These are phyloP conservation scores for Blastobotrys chiropterorum DNA, from an alignment of 805 yeast species.

Conservation along the genomic window DNA sequence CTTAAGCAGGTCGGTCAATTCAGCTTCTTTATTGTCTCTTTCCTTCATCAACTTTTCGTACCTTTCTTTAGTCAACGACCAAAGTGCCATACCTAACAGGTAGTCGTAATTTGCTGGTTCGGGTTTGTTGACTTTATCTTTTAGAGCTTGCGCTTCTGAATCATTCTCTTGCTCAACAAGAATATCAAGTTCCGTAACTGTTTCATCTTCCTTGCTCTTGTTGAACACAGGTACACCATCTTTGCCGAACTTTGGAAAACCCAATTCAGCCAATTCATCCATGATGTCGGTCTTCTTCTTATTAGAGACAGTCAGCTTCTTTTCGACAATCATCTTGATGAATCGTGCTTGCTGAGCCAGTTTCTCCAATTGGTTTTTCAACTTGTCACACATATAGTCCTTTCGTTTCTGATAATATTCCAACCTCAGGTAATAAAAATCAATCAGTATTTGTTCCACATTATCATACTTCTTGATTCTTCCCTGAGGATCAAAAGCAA, in stretches of 20 bases:
- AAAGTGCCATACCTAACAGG: slow-evolving; percentile 82
- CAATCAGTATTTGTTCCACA: slow-evolving; percentile 71
- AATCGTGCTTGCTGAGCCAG: slow-evolving; percentile 82
- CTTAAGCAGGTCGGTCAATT: slow-evolving; percentile 57
- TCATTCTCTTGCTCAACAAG: slow-evolving; percentile 35
- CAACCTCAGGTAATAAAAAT: slow-evolving; percentile 78
- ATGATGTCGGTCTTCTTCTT: slow-evolving; percentile 62
- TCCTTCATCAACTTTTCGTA: slow-evolving; percentile 75
- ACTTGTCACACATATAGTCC: slow-evolving; percentile 61
- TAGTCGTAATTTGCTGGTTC: slow-evolving; percentile 72
- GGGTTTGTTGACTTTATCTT: slow-evolving; percentile 36
- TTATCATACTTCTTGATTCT: slow-evolving; percentile 75
- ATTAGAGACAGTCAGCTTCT: slow-evolving; percentile 63
- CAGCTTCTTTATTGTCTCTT: slow-evolving; percentile 63
- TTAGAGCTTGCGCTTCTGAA: slow-evolving; percentile 27
- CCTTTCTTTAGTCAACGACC: slow-evolving; percentile 88
- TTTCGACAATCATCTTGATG: slow-evolving; percentile 81
- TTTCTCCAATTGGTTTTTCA: slow-evolving; percentile 69
- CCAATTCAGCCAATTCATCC: slow-evolving; percentile 51
- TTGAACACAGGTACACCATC: slow-evolving; percentile 54
- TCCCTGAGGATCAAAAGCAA: slow-evolving; percentile 87
- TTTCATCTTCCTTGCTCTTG: slow-evolving; percentile 28
- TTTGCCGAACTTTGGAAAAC: slow-evolving; percentile 69
- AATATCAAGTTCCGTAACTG: slow-evolving; percentile 21
- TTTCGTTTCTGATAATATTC: slow-evolving; percentile 90